These are phyloP conservation scores for Magnaporthiopsis rhizophila DNA, from an alignment of 2,329 filamentous ascomycete genomes.

Conservation along the genomic window DNA sequence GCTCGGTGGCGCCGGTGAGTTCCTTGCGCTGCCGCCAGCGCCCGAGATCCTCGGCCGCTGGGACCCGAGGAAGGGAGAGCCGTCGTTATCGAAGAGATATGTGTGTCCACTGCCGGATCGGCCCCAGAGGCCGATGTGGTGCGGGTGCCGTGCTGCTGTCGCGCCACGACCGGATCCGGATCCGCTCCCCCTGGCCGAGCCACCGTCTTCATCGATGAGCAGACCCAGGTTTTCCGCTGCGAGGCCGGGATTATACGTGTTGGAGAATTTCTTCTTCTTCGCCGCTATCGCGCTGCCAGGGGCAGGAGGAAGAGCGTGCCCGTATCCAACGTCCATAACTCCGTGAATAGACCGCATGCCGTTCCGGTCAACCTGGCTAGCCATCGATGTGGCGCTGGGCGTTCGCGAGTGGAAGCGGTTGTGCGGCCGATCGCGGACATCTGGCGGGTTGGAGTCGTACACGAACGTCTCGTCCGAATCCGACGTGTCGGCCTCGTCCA, in stretches of 20 bases:
- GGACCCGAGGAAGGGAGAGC: slow-evolving; percentile 47
- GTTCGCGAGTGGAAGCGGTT: slow-evolving; percentile 79
- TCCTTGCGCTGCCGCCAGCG: slow-evolving; percentile 32
- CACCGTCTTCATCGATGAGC: slow-evolving; percentile 57
- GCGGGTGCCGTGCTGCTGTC: slow-evolving; percentile 69
- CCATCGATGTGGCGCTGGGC: slow-evolving; percentile 83
- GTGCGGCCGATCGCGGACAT: slow-evolving; percentile 52
- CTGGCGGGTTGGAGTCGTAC: slow-evolving; percentile 93
- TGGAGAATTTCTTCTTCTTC: slow-evolving; percentile 91
- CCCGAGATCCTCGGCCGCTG: slow-evolving; percentile 33
- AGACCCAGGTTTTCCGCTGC: slow-evolving; percentile 36
- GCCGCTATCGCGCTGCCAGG: slow-evolving; percentile 45
- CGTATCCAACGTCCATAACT: slow-evolving; percentile 43
- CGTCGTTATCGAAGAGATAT: slow-evolving; percentile 69
- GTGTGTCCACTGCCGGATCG: slow-evolving; percentile 57
- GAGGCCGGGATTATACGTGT: slow-evolving; percentile 66
- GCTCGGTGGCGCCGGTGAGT: slow-evolving; percentile 62
- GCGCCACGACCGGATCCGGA: slow-evolving; percentile 53
- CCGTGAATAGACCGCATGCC: slow-evolving; percentile 57
- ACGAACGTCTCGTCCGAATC: slow-evolving; percentile 99
- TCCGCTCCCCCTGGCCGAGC: slow-evolving; percentile 50
- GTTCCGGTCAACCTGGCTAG: slow-evolving; percentile 57
- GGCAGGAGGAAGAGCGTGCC: slow-evolving; percentile 1
- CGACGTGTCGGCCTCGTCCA: slow-evolving; percentile 92
- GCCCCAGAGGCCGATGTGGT: slow-evolving; percentile 64